Base-by-base conservation (phyloP, 176 grass and related monocot genomes). In the Juncus inflexus region DNA sequence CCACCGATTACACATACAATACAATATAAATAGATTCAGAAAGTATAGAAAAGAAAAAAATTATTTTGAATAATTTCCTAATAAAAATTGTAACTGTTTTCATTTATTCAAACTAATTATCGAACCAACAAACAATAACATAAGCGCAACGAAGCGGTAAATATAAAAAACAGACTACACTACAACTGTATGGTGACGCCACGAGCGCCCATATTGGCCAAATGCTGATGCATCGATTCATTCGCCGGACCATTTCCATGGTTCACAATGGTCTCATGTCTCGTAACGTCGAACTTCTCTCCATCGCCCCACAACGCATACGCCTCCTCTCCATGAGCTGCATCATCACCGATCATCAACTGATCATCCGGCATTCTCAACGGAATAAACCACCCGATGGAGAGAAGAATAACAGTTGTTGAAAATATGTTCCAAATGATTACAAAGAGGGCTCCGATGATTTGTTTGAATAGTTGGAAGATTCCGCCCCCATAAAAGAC, bases 301-400 rank as follows among this genome's bases (percentile, higher is more conserved):
- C 89, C 89, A 47, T 91, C 88, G 10, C 88, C 89, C 89, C 89
- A 91, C 7, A 91, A 67, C 61, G 89, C 89, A 83, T 94, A 94
- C 0, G 90, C 90, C 79, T 89, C 81, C 79, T 94, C 90, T 0
- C 90, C 90, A 70, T 94, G 90, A 39, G 85, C 77, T 7, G 85
- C 90, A 55, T 94, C 90, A 50, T 94, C 90, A 7, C 90, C 90
- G 62, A 94, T 89, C 81, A 79, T 85, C 49, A 92, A 84, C 75
- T 92, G 74, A 47, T 92, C 84, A 66, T 92, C 81, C 9, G 89
- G 66, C 89, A 92, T 92, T 79, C 89, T 35, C 0, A 92, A 77
- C 8, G 84, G 84, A 5, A 85, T 10, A 65, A 92, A 79, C 1
- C 63, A 57, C 2, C 89, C 72, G 47, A 92, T 71, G 62, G 47